Evolutionary conservation across 768 basidiomycete genomes (phyloP).

Genomic region (Hypholoma fasciculare): DNA sequence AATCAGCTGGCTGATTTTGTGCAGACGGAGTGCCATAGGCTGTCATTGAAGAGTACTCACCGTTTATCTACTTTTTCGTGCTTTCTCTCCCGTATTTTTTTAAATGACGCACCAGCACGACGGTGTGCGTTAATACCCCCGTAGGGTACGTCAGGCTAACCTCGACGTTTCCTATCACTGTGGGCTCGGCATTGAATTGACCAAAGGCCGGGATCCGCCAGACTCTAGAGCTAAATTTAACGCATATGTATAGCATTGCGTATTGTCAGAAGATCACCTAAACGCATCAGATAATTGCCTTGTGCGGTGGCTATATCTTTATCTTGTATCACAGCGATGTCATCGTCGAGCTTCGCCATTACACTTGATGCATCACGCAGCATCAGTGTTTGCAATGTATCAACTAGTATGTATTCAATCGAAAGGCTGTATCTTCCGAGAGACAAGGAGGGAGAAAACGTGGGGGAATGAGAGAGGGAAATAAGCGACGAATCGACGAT

Average conservation of each 20-base stretch:
- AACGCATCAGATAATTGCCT: background rate
- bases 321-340: background rate
- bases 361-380: background rate
- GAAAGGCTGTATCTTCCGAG: background rate
- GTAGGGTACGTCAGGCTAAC: background rate
- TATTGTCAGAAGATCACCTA: slow-evolving; percentile 3
- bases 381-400: background rate
- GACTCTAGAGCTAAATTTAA: background rate
- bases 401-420: background rate
- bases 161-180: slow-evolving; percentile 5
- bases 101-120: background rate
- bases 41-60: background rate
- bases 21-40: background rate
- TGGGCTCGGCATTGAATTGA: background rate
- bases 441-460: background rate
- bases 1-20: background rate
- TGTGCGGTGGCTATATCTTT: background rate
- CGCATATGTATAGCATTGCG: background rate
- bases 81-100: background rate
- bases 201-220: background rate
- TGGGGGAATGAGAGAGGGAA: background rate
- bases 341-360: slow-evolving; percentile 4
- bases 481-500: background rate
- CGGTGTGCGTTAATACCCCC: background rate
- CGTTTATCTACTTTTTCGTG: background rate